A percentile compares a stretch with the other conserved stretches of the same genome.
phyloP scores from a whole-genome alignment of 495 filamentous ascomycete genomes.

The Talaromyces borbonicus region DNA sequence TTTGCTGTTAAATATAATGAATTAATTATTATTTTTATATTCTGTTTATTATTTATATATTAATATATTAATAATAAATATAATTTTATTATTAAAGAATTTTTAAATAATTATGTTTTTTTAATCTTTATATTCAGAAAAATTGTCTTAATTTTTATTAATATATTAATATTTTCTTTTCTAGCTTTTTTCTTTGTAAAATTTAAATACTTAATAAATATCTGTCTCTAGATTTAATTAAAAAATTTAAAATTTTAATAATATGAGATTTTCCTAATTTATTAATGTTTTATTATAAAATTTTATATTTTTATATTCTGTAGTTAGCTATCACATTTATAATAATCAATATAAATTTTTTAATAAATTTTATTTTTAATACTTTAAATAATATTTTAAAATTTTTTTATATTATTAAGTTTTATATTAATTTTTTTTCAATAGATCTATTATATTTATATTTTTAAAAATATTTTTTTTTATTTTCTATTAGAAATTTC shows the following conservation, averaged over 20 bases:
- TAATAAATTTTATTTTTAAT: too few relatives aligned
- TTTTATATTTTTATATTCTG: too few relatives aligned
- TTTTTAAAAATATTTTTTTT: background rate
- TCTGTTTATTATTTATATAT: background rate
- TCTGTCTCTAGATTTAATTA: background rate
- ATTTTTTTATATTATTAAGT: background rate
- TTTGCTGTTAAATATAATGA: background rate
- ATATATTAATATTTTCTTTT: background rate
- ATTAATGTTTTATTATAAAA: constrained; percentile 2
- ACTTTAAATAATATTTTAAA: background rate
- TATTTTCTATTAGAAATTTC: too few relatives aligned
- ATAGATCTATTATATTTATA: background rate
- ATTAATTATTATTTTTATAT: background rate
- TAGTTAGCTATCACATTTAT: too few relatives aligned
- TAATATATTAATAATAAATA: background rate
- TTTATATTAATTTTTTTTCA: background rate
- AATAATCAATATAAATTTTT: too few relatives aligned
- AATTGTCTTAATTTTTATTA: background rate
- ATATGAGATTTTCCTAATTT: background rate
- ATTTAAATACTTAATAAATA: background rate
- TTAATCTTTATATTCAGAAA: too few relatives aligned
- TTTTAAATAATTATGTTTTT: background rate
- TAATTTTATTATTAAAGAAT: background rate
- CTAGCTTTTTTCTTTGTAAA: background rate
- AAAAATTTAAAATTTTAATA: background rate